Base-by-base conservation (phyloP, 495 filamentous ascomycete genomes). In the Ramalina peruviana region DNA sequence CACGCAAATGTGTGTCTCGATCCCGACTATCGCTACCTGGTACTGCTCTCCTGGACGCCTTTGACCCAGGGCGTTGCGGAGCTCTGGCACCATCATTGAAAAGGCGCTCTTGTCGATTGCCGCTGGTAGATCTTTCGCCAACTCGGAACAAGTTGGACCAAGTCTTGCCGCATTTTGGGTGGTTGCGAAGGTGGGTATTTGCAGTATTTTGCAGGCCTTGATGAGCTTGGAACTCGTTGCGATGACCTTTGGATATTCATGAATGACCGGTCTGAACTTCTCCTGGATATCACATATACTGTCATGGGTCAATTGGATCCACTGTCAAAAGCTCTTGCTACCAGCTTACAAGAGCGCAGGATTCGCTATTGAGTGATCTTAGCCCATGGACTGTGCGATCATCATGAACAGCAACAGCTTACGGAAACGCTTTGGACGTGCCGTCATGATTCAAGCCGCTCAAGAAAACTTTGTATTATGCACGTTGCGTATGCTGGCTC, bases 261-360 rank as follows among this genome's bases (percentile, higher is more conserved):
- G 75, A 61, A 98, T 93, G 38, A 78, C 78, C 4, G 70, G 65
- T 40, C 87, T 76, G 71, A 98, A 98, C 62, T 85, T 89, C 54
- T 95, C 89, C 73, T 98, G 92, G 55, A 96, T 75, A 58, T 98
- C 92, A 70, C 92, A 98, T 59, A 98, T 75, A 56, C 90, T 97
- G 57, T 3, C 17, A 2, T 25, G 20, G n/a, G n/a, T 48, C n/a
- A 53, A 36, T 27, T 20, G n/a, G 21, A 38, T 38, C 61, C 56
- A 56, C 44, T 33, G 42, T 26, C 25, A 47, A 11, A 48, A 48
- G 50, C 16, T 21, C 25, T 12, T 15, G 30, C 2, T 33, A 2
- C 9, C 30, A 25, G 65, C 70, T 54, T 65, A 86, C 82, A 87
- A 84, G 49, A 87, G 64, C 36, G 75, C 81, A 27, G 83, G 81